phyloP scores from a whole-genome alignment of 2,329 filamentous ascomycete species.

The Penicillium sp. region DNA sequence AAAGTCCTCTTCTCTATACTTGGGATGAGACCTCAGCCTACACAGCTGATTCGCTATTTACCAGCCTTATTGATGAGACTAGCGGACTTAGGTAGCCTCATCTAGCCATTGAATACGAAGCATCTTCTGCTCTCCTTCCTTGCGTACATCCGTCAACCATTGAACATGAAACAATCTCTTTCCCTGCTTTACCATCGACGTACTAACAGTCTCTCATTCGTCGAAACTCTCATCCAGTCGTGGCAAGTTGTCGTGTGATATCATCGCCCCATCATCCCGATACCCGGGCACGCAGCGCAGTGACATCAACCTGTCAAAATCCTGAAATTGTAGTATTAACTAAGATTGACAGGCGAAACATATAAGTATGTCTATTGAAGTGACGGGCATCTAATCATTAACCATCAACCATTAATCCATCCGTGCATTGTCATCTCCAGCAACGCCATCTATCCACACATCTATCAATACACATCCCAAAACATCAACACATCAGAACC shows the following conservation, averaged over 20 bases:
- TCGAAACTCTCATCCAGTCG: constrained; percentile 5
- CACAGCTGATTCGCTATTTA: no score
- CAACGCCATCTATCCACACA: constrained; percentile 59
- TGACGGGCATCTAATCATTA: not conserved
- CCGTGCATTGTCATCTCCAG: not conserved
- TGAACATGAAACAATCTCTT: no score
- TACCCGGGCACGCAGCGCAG: not conserved
- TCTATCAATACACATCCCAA: constrained; percentile 45
- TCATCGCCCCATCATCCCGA: constrained; percentile 23
- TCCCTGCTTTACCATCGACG: not conserved
- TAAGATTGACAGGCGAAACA: not conserved
- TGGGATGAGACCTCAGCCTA: no score
- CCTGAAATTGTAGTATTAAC: not conserved
- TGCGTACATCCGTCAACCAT: no score
- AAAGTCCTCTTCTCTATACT: no score
- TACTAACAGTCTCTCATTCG: not conserved
- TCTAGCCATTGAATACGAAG: no score
- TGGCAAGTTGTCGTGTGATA: constrained; percentile 14
- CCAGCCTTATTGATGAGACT: no score
- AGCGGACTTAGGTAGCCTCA: no score
- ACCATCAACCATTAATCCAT: not conserved
- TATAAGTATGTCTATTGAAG: not conserved
- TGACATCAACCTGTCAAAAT: constrained; percentile 20
- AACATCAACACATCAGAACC: constrained; percentile 89
- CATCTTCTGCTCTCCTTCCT: no score